Base-by-base conservation (phyloP, 2,329 filamentous ascomycete genomes). In the Aspergillus luchuensis region DNA sequence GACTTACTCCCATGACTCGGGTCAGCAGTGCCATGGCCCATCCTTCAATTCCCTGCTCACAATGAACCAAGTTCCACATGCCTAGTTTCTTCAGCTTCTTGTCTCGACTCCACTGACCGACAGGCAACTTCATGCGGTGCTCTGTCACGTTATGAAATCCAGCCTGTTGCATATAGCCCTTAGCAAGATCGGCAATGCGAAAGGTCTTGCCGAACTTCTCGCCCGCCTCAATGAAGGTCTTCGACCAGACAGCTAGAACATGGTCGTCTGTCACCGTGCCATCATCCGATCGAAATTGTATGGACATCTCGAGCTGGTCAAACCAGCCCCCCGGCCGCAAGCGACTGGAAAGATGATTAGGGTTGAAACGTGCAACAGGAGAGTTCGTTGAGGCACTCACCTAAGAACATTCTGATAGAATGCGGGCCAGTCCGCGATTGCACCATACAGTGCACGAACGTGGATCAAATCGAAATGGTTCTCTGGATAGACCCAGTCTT, bases 381-480 rank as follows among this genome's bases (percentile, higher is more conserved):
- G 21, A 7, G n/a, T 1, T n/a, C 4, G 30, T 3, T 6, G 13
- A 23, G 11, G 25, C 17, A 19, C 41, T 38, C 61, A 69, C 67
- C 51, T 65, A 10, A 66, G 58, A 8, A 62, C 64, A 30, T 64
- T 63, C 19, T 50, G 51, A 59, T 70, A 70, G 47, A 71, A 69
- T 13, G 43, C 57, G 11, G 64, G 63, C 68, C 67, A 69, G 52
- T 69, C 60, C 23, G 63, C 58, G 21, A 66, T 60, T 17, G 56
- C 69, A 36, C 69, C 68, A 39, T 70, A 69, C n/a, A 72, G 33
- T 5, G 61, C 56, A 33, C 69, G 67, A 21, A 67, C 66, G 71
- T 87, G 85, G 52, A 88, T 79, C 51, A 83, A 81, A 70, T 87
- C 84, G 63, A 85, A 79, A 62, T 77, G 67, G n/a, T 62, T 59